phyloP scores from a whole-genome alignment of 2,329 filamentous ascomycete species.

The Myriosclerotinia duriaeana region DNA sequence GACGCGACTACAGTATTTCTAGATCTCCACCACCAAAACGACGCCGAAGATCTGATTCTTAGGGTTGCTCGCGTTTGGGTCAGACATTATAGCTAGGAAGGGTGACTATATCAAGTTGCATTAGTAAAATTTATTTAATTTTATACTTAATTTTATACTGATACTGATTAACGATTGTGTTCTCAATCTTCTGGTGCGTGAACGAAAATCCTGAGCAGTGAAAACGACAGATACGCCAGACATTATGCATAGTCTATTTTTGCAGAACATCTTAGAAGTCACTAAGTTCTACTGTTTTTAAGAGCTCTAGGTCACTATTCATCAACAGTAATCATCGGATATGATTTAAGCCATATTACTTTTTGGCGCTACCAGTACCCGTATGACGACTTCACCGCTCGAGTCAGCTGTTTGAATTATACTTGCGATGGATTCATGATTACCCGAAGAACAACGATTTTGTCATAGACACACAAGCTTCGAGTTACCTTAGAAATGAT shows the following conservation, averaged over 20 bases:
- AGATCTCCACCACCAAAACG: conserved; percentile 38
- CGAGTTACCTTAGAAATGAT: not conserved
- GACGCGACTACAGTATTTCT: conserved; percentile 36
- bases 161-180: not conserved
- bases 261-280: not conserved
- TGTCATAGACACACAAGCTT: not conserved
- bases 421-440: conserved; percentile 1
- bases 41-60: conserved; percentile 32
- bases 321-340: conserved; percentile 7
- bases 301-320: not conserved
- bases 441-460: not conserved
- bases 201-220: not conserved
- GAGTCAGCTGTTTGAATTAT: conserved; percentile 4
- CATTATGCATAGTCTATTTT: not conserved
- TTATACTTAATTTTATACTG: no score
- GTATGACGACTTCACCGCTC: conserved; percentile 12
- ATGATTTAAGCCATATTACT: conserved; percentile 3
- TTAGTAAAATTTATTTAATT: not conserved
- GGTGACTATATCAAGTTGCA: conserved; percentile 6
- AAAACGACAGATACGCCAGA: not conserved
- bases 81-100: not conserved
- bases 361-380: not conserved
- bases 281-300: not conserved
- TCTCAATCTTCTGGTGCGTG: not conserved
- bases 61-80: not conserved